These are phyloP conservation scores for Kwoniella pini DNA, from an alignment of 768 basidiomycete species.

Conservation along the genomic window DNA sequence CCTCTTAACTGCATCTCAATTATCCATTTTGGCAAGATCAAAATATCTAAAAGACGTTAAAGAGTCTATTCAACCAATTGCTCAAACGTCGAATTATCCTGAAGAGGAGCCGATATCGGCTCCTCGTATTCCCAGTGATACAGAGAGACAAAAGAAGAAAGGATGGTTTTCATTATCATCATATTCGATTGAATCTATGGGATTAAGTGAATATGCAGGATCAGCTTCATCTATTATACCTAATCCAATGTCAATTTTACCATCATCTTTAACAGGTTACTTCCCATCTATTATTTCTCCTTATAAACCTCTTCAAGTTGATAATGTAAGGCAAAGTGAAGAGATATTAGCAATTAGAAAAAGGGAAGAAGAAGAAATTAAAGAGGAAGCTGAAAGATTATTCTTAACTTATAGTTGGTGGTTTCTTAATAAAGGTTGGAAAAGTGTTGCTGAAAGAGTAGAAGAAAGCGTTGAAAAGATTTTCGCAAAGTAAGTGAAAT, in stretches of 20 bases:
- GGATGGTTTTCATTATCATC: slow-evolving; percentile 23
- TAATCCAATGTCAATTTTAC: slow-evolving; percentile 28
- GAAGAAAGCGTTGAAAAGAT: slow-evolving; percentile 74
- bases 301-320: slow-evolving; percentile 28
- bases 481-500: slow-evolving; percentile 71
- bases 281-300: slow-evolving; percentile 9
- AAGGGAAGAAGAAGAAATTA: slow-evolving; percentile 35
- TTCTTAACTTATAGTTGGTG: slow-evolving; percentile 90
- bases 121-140: not conserved
- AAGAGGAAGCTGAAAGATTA: slow-evolving; percentile 68
- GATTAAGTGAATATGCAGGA: slow-evolving; percentile 30
- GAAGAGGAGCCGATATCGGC: not conserved
- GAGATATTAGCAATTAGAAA: slow-evolving; percentile 45
- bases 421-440: slow-evolving; percentile 90
- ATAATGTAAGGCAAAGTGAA: slow-evolving; percentile 38
- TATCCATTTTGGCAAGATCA: slow-evolving; percentile 76
- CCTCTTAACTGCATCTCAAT: slow-evolving; percentile 81
- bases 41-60: slow-evolving; percentile 66
- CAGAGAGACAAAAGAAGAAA: not conserved
- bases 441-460: slow-evolving; percentile 73
- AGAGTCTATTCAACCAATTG: slow-evolving; percentile 59
- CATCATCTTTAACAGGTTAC: slow-evolving; percentile 21
- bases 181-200: slow-evolving; percentile 30
- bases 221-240: slow-evolving; percentile 22
- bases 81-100: not conserved